These are phyloP conservation scores for Apiospora aurea DNA, from an alignment of 2,329 filamentous ascomycete genomes.

Conservation along the genomic window DNA sequence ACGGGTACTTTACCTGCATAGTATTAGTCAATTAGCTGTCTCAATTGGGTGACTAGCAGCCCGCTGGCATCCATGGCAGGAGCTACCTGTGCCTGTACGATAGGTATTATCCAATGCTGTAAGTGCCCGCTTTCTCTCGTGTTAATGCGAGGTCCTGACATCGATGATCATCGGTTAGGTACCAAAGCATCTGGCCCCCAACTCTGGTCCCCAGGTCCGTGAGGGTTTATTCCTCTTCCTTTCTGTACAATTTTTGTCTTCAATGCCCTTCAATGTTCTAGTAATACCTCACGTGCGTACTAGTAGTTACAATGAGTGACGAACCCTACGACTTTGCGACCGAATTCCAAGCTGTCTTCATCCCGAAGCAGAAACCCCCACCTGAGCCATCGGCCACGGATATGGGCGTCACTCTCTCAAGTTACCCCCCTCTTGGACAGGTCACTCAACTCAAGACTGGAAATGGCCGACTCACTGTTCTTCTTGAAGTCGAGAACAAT, in stretches of 20 bases:
- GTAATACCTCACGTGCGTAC: neutral
- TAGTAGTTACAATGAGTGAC: slow-evolving; percentile 30
- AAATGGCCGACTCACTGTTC: slow-evolving; percentile 67
- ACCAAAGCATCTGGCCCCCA: neutral
- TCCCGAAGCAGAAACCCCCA: slow-evolving; percentile 47
- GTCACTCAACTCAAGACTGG: slow-evolving; percentile 64
- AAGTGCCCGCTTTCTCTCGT: slow-evolving; percentile 18
- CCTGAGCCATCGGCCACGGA: slow-evolving; percentile 34
- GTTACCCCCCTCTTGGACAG: slow-evolving; percentile 78
- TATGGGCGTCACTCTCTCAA: slow-evolving; percentile 51
- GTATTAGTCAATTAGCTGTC: neutral
- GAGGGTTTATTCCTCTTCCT: neutral
- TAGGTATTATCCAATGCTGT: neutral
- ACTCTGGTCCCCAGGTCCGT: neutral
- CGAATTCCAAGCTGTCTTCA: slow-evolving; percentile 46
- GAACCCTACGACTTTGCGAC: slow-evolving; percentile 45
- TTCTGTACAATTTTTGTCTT: neutral
- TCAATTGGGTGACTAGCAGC: slow-evolving; percentile 2
- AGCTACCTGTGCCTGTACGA: neutral
- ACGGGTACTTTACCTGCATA: neutral
- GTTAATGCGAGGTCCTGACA: neutral
- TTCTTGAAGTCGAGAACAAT: slow-evolving; percentile 69
- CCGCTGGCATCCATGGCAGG: too few species aligned
- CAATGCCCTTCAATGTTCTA: neutral
- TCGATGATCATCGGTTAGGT: slow-evolving; percentile 3